Evolutionary conservation across 2,329 filamentous ascomycete genomes (phyloP), one percentile per base, ranked within the genome.

Genomic region (Pseudopithomyces chartarum): DNA sequence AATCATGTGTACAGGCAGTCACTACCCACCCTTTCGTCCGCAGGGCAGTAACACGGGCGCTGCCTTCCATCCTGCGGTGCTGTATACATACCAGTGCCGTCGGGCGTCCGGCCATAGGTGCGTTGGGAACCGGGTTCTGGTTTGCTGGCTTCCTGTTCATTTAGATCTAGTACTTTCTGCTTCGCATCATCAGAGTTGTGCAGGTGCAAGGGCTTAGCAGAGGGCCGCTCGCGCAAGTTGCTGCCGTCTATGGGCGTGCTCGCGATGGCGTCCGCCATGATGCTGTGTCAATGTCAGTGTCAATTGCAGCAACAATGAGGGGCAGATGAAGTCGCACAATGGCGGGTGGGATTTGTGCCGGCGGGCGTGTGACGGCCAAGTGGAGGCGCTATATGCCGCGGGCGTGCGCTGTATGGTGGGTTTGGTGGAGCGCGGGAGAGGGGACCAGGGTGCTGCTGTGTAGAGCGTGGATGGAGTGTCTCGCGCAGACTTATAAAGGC

Each of bases 91-190:
- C 94, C 87, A 78, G 86, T 96, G 69, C 94, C 94, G 78, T 93
- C 90, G 29, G 91, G 91, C 13, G 94, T 97, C 63, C 93, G 88
- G 54, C 94, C 94, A 81, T 90, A 97, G 0, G 92, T 97, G 81
- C 91, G 94, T 74, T 87, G 87, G 59, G 84, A 78, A 59, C 84
- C 79, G 61, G 78, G 68, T 60, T 81, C 80, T 63, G 79, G 74
- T 3, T 73, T 66, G 53, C 76, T 77, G 52, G 80, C 77, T 66
- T 82, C 80, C 57, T 78, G 67, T 58, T 82, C 78, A 59, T 84
- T 84, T 62, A 84, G 68, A 61, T 81, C 76, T 55, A 80, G 69
- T 32, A 83, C 81, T 54, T 78, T 76, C 57, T 79, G 74, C 63
- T 79, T 78, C 56, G 81, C 81, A 61, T 70, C 65, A 46, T 70